Conservation (phyloP, 2,329 filamentous ascomycete genomes). For the Septoria petroselini region DNA sequence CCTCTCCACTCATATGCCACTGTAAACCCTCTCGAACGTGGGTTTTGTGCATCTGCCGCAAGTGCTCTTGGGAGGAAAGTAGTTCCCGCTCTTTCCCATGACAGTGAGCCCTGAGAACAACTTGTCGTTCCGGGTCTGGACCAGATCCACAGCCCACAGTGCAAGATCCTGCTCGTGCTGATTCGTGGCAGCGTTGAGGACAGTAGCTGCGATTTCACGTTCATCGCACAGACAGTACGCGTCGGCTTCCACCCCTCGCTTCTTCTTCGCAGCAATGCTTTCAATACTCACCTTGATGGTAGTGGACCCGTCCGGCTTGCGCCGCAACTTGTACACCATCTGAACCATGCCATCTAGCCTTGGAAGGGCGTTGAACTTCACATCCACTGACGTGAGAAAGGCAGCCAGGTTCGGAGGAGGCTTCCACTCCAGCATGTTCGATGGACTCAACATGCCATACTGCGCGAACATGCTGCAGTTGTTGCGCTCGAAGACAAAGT, state of each 20-base stretch:
- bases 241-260: not conserved
- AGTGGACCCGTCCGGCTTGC: conserved; percentile 4
- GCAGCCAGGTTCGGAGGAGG: conserved; percentile 14
- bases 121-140: conserved; percentile 13
- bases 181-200: not conserved
- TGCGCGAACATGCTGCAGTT: conserved; percentile 15
- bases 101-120: conserved; percentile 16
- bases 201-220: conserved; percentile 1
- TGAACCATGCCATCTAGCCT: conserved; percentile 1
- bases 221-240: conserved; percentile 21
- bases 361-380: conserved; percentile 15
- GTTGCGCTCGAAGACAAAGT: conserved; percentile 23
- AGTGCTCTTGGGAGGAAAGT: conserved; percentile 1
- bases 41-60: conserved; percentile 18
- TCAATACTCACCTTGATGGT: conserved; percentile 18
- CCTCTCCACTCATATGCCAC: conserved; percentile 11
- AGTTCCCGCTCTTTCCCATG: conserved; percentile 6
- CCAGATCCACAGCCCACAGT: conserved; percentile 13
- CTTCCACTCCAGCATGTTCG: conserved; percentile 21
- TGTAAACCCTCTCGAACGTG: conserved; percentile 22
- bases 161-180: conserved; percentile 11
- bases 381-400: conserved; percentile 16
- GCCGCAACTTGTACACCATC: conserved; percentile 16
- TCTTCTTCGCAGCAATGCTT: conserved; percentile 9
- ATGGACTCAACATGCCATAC: conserved; percentile 18